Evolutionary conservation across 2,329 filamentous ascomycete species (phyloP).

Genomic region (Zymoseptoria tritici): DNA sequence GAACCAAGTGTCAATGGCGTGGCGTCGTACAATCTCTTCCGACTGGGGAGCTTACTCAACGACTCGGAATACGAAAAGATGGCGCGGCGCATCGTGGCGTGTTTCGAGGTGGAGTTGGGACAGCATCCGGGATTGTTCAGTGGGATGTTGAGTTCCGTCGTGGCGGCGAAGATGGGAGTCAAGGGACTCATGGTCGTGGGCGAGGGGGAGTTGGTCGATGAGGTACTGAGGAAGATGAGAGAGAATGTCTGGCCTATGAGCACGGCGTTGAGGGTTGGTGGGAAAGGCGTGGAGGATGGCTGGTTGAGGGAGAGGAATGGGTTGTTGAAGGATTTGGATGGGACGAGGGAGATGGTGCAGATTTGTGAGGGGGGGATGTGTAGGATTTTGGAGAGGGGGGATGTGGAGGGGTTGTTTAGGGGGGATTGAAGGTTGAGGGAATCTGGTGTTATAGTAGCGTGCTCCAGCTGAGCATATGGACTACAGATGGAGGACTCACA

Average conservation of each 20-base stretch:
- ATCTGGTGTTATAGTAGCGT: not conserved
- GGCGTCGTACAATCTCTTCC: constrained; percentile 79
- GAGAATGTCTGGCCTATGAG: constrained; percentile 31
- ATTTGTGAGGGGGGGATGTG: constrained; percentile 40
- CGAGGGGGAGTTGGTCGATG: constrained; percentile 35
- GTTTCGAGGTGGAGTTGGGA: constrained; percentile 84
- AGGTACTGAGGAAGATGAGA: constrained; percentile 36
- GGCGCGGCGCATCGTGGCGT: constrained; percentile 67
- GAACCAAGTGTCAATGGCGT: constrained; percentile 86
- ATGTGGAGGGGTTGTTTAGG: constrained; percentile 22
- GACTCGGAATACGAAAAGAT: constrained; percentile 56
- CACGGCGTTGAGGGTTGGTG: constrained; percentile 34
- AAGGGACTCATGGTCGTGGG: constrained; percentile 52
- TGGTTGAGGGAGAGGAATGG: constrained; percentile 48
- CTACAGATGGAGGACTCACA: not conserved
- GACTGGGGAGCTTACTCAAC: constrained; percentile 62
- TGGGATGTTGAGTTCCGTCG: constrained; percentile 67
- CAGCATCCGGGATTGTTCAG: constrained; percentile 92
- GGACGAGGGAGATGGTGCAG: constrained; percentile 35
- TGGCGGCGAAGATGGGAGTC: constrained; percentile 65
- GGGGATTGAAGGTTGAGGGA: constrained; percentile 1
- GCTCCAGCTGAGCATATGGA: not conserved
- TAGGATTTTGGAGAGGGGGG: constrained; percentile 22
- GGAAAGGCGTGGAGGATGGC: constrained; percentile 26
- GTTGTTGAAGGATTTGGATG: constrained; percentile 38